These are phyloP conservation scores for Cornus suecica DNA, from an alignment of 148 eudicot species.

Conservation along the genomic window DNA sequence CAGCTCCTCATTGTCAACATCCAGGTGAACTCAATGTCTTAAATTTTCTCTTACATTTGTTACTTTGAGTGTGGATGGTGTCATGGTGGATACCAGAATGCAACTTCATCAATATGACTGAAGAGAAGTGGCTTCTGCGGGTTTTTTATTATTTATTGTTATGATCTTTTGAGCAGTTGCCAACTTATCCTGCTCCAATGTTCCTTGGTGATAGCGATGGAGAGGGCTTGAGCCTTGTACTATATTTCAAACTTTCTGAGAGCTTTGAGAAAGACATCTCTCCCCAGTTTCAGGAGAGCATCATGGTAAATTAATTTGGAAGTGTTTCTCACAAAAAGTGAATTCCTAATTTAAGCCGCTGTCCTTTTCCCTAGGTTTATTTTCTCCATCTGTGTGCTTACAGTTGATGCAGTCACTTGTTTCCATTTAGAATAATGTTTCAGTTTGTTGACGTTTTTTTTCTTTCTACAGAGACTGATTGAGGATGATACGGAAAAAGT, in stretches of 20 bases:
- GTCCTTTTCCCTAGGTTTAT: background rate
- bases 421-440: background rate
- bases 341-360: background rate
- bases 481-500: conserved; percentile 80
- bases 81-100: background rate
- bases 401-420: background rate
- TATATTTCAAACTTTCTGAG: conserved; percentile 75
- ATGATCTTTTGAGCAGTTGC: conserved; percentile 44
- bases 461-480: conserved; percentile 54
- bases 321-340: background rate
- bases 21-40: conserved; percentile 52
- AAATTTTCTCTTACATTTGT: background rate
- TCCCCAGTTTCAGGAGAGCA: conserved; percentile 62
- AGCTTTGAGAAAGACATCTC: conserved; percentile 56
- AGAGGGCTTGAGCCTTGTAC: conserved; percentile 84
- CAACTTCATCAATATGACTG: background rate
- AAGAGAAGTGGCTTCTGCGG: background rate
- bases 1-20: conserved; percentile 70
- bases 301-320: conserved; percentile 41
- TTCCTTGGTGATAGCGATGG: conserved; percentile 76
- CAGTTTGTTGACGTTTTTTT: conserved; percentile 1
- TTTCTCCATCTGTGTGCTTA: background rate
- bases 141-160: background rate
- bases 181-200: conserved; percentile 75
- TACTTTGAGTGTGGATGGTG: conserved; percentile 2